These are phyloP conservation scores for Talaromyces adpressus DNA, from an alignment of 495 filamentous ascomycete genomes.

Conservation along the genomic window DNA sequence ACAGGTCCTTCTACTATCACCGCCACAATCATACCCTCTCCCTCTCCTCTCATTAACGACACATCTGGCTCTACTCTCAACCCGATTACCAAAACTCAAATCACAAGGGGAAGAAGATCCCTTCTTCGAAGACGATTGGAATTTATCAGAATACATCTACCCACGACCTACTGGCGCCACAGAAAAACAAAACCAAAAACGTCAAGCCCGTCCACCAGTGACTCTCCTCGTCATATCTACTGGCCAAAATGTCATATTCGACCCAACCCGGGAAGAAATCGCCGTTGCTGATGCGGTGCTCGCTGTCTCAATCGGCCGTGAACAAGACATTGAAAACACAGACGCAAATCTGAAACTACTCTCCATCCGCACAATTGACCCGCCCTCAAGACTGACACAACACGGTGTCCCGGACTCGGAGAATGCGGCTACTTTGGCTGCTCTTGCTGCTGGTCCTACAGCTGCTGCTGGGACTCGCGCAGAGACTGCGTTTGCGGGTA, in stretches of 20 bases:
- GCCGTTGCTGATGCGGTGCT: constrained; percentile 84
- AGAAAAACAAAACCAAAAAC: constrained; percentile 9
- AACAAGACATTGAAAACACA: constrained; percentile 12
- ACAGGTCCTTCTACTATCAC: constrained; percentile 88
- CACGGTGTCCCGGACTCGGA: constrained; percentile 61
- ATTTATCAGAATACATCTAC: constrained; percentile 69
- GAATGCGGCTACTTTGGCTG: constrained; percentile 54
- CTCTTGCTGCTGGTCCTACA: constrained; percentile 26
- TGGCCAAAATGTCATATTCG: constrained; percentile 85
- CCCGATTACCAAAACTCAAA: constrained; percentile 74
- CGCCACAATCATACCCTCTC: constrained; percentile 83
- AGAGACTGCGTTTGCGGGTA: constrained; percentile 30
- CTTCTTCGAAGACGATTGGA: constrained; percentile 98
- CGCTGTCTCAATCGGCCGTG: constrained; percentile 61
- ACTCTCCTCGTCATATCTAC: constrained; percentile 85
- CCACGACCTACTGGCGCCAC: constrained; percentile 32
- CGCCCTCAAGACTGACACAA: constrained; percentile 63
- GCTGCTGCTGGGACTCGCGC: constrained; percentile 13
- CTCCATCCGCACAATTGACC: constrained; percentile 62
- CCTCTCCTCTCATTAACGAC: constrained; percentile 89
- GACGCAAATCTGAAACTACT: constrained; percentile 40
- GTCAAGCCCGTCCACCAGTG: constrained; percentile 59
- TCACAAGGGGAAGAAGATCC: constrained; percentile 90
- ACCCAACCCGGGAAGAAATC: constrained; percentile 83
- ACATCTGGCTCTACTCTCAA: constrained; percentile 88